phyloP scores from a whole-genome alignment of 1,284 basidiomycete species.

The Puccinia novopanici region DNA sequence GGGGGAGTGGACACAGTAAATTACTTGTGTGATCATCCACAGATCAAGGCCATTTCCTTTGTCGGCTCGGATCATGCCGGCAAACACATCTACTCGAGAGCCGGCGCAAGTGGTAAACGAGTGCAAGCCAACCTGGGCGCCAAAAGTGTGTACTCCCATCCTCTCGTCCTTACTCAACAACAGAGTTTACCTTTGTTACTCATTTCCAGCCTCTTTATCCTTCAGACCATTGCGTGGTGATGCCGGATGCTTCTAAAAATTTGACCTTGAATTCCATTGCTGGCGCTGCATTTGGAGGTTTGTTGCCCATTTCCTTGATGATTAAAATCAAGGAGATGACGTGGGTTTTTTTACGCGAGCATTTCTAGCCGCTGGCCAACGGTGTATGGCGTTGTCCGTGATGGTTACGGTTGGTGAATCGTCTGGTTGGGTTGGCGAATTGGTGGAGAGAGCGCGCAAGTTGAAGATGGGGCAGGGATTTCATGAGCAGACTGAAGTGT shows the following conservation, averaged over 20 bases:
- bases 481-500: slow-evolving; percentile 82
- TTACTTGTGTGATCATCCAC: slow-evolving; percentile 85
- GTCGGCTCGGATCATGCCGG: slow-evolving; percentile 95
- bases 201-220: not conserved
- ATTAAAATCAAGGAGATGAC: not conserved
- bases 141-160: slow-evolving; percentile 66
- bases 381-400: slow-evolving; percentile 66
- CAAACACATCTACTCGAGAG: slow-evolving; percentile 89
- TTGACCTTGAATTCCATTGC: slow-evolving; percentile 87
- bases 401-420: slow-evolving; percentile 82
- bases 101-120: slow-evolving; percentile 82
- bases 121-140: slow-evolving; percentile 95
- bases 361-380: slow-evolving; percentile 78
- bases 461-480: slow-evolving; percentile 89
- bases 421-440: slow-evolving; percentile 79
- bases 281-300: slow-evolving; percentile 91
- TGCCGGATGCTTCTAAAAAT: slow-evolving; percentile 97
- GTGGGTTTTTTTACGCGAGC: not conserved
- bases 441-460: slow-evolving; percentile 77
- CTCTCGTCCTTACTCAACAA: not conserved
- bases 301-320: slow-evolving; percentile 52
- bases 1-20: slow-evolving; percentile 88
- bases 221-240: slow-evolving; percentile 78
- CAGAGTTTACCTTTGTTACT: not conserved
- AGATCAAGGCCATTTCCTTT: slow-evolving; percentile 91